Evolutionary conservation across 1,139 yeast genomes (phyloP), one percentile per base, ranked within the genome.

Genomic region (Candida pseudocylindracea): DNA sequence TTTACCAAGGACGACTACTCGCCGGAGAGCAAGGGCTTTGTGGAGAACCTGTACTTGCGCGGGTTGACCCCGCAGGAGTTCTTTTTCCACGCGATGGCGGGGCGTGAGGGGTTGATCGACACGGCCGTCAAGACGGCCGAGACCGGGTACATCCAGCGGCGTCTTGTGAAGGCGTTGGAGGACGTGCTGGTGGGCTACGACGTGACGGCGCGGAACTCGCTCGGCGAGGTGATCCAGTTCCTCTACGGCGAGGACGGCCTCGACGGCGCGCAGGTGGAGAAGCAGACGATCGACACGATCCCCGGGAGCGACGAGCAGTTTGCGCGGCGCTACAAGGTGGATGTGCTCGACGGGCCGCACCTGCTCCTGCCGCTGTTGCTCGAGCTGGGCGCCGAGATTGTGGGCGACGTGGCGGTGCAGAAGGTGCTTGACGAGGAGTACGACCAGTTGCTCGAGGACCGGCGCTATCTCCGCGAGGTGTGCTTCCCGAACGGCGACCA

Each of bases 71-170:
- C 99, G 29, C 98, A 88, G 55, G 98, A 91, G 54, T 91, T 91
- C 54, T 91, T 91, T 51, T 88, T 88, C 76, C 99, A 91, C 53
- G 98, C 98, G 35, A 91, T 91, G 98, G 98, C 98, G 46, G 99
- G 99, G 67, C 81, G 99, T 67, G 99, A 88, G 62, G 99, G 99
- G 70, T 69, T 88, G 52, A 88, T 88, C 54, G 99, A 88, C 69
- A 88, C 99, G 37, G 96, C 96, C 11, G 96, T 85, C 33, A 85
- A 85, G 55, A 88, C 98, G 30, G 98, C 99, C 2, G 98, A 88
- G 58, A 88, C 99, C 27, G 99, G 99, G 58, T 88, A 88, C 55
- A 91, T 88, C 50, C 98, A 91, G 60, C 88, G 99, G 64, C 91
- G 99, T 67, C 63, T 91, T 53, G 93, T 91, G 33, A 91, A 91